These are phyloP conservation scores for Penicillium sp. DNA, from an alignment of 2,329 filamentous ascomycete genomes.

Conservation along the genomic window DNA sequence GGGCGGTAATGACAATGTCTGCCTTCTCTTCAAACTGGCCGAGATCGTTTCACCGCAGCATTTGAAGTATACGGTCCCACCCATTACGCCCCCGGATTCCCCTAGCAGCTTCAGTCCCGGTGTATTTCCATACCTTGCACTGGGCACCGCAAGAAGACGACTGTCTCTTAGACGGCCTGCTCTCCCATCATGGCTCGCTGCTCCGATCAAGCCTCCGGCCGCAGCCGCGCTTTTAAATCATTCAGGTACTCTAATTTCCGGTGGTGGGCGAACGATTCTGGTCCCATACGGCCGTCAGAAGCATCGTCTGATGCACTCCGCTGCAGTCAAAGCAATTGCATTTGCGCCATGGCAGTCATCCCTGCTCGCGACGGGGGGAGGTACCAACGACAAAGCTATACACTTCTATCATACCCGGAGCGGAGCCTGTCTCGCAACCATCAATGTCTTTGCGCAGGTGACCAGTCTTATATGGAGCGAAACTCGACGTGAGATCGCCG, in stretches of 20 bases:
- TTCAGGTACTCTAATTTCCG: constrained; percentile 31
- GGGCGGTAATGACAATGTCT: constrained; percentile 89
- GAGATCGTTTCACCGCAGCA: constrained; percentile 48
- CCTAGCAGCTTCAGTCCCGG: constrained; percentile 15
- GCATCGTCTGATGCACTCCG: constrained; percentile 75
- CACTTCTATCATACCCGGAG: constrained; percentile 91
- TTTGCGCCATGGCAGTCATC: constrained; percentile 93
- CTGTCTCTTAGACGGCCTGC: constrained; percentile 26
- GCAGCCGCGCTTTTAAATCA: constrained; percentile 26
- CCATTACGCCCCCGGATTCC: constrained; percentile 10
- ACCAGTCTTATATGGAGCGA: constrained; percentile 90
- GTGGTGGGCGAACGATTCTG: constrained; percentile 44
- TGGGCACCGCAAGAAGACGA: constrained; percentile 21
- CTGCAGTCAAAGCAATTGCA: constrained; percentile 93
- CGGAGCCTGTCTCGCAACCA: constrained; percentile 81
- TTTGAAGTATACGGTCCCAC: constrained; percentile 10
- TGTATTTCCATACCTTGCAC: constrained; percentile 25
- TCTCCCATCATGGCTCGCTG: constrained; percentile 31
- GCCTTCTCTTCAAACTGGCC: constrained; percentile 73
- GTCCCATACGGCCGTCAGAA: constrained; percentile 60
- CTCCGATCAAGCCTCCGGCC: constrained; percentile 17
- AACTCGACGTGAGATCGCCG: constrained; percentile 80
- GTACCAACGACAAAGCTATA: constrained; percentile 91
- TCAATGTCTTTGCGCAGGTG: constrained; percentile 89
- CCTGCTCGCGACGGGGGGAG: constrained; percentile 85